Evolutionary conservation across 2,329 filamentous ascomycete species (phyloP), one percentile per base, ranked within the genome.

Genomic region (Clonostachys rosea): DNA sequence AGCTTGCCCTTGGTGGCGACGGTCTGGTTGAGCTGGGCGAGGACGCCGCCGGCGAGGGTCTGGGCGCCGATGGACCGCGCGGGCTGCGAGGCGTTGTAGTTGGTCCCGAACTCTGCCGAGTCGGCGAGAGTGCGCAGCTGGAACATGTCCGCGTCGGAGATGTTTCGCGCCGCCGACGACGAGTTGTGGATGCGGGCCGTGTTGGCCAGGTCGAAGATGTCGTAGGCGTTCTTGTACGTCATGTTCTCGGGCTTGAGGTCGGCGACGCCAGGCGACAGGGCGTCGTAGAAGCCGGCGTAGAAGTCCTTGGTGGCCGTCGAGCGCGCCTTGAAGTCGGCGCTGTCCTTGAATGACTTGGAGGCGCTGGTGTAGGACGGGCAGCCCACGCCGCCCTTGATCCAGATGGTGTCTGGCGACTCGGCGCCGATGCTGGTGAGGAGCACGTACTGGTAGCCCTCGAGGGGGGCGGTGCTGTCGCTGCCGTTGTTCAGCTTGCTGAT

Each of bases 361-460:
- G 62, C 53, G 0, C 48, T 51, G 2, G 49, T 54, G 33, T 59
- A 60, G 4, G 56, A 58, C 5, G 63, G 62, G 40, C 62, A 65
- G n/a, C 50, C 52, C 2, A 65, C 63, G 10, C 65, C 63, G 8
- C 63, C 63, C 51, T 66, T 66, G 54, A 66, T 64, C 63, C 64
- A 66, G 43, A 66, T 63, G 11, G 59, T 63, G 42, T 64, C 60
- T 8, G 61, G 62, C 9, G 62, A 63, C 35, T 64, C 57, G 20
- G 57, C 54, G 45, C 55, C 58, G 43, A 60, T 50, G 39, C 59
- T 57, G 12, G 63, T 57, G 10, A 66, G 52, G 3, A 59, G 49
- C 14, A 66, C 62, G 30, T 66, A 65, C 47, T 67, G 64, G 47
- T 66, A 66, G 4, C 64, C 62, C 13, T 59, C 56, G 10, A 65